A percentile compares a stretch with the other conserved stretches of the same genome.
phyloP scores from a whole-genome alignment of 345 rosid species.

The Acer yangbiense region DNA sequence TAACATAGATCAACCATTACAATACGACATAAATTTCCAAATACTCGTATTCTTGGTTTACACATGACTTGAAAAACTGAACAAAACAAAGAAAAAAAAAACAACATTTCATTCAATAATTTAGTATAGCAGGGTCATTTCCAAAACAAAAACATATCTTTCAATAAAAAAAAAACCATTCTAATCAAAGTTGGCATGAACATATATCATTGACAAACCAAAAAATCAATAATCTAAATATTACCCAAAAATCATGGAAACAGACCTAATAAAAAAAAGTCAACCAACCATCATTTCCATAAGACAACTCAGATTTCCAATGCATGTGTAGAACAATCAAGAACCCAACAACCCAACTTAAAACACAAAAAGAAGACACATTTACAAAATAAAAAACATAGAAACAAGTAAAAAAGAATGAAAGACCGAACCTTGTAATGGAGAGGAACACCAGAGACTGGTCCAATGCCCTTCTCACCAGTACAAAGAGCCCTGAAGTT shows the following conservation, averaged over 20 bases:
- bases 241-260: conserved; percentile 1
- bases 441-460: conserved; percentile 71
- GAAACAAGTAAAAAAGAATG: neutral
- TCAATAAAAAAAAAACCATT: no score
- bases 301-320: neutral
- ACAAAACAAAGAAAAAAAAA: neutral
- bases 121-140: neutral
- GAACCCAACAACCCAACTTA: neutral
- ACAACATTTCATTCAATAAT: neutral
- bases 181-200: neutral
- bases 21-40: neutral
- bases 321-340: neutral
- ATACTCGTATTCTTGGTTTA: neutral
- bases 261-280: neutral
- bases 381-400: neutral
- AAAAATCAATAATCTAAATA: neutral
- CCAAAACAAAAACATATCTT: neutral
- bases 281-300: neutral
- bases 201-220: neutral
- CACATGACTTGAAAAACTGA: neutral
- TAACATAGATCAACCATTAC: no score
- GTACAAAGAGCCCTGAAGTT: conserved; percentile 95
- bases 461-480: conserved; percentile 90
- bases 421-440: conserved; percentile 71
- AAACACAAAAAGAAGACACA: neutral